Evolutionary conservation across 2,329 filamentous ascomycete species (phyloP).

Genomic region (Podosphaera fusca): DNA sequence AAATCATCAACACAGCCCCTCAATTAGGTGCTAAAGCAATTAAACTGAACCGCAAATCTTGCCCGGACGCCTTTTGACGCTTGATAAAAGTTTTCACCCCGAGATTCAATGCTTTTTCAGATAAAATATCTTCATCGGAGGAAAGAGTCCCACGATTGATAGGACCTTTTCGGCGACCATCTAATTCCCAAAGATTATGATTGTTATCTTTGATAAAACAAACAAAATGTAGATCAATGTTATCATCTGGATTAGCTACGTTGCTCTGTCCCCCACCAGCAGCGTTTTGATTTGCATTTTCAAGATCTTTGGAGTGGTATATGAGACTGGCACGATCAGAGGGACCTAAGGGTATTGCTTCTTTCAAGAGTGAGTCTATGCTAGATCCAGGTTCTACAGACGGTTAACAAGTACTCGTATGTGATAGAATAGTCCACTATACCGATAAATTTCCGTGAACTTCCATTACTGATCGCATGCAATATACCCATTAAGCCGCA

Average conservation of each 20-base stretch:
- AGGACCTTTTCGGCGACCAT: slow-evolving; percentile 46
- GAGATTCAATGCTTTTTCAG: slow-evolving; percentile 50
- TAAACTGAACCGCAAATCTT: slow-evolving; percentile 14
- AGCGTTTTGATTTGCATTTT: slow-evolving; percentile 58
- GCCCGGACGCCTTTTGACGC: slow-evolving; percentile 10
- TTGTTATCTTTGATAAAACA: slow-evolving; percentile 60
- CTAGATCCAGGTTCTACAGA: slow-evolving; percentile 24
- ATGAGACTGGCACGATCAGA: slow-evolving; percentile 46
- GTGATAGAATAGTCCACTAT: slow-evolving; percentile 17
- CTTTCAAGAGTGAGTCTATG: slow-evolving; percentile 39
- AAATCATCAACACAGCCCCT: background rate
- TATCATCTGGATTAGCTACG: slow-evolving; percentile 54
- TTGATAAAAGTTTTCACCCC: slow-evolving; percentile 26
- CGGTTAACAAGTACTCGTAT: slow-evolving; percentile 15
- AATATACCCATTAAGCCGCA: slow-evolving; percentile 81
- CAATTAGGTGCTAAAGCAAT: slow-evolving; percentile 11
- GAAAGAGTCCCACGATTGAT: slow-evolving; percentile 20
- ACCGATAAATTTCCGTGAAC: slow-evolving; percentile 62
- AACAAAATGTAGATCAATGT: slow-evolving; percentile 82
- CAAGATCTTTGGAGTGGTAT: slow-evolving; percentile 56
- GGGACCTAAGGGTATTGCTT: slow-evolving; percentile 49
- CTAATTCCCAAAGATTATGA: slow-evolving; percentile 49
- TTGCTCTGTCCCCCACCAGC: slow-evolving; percentile 54
- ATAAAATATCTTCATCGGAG: slow-evolving; percentile 46
- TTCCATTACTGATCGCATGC: slow-evolving; percentile 64